A percentile compares a stretch with the other conserved stretches of the same genome.
Conservation (phyloP, 2,329 filamentous ascomycete genomes). For the Penicillium sp. region DNA sequence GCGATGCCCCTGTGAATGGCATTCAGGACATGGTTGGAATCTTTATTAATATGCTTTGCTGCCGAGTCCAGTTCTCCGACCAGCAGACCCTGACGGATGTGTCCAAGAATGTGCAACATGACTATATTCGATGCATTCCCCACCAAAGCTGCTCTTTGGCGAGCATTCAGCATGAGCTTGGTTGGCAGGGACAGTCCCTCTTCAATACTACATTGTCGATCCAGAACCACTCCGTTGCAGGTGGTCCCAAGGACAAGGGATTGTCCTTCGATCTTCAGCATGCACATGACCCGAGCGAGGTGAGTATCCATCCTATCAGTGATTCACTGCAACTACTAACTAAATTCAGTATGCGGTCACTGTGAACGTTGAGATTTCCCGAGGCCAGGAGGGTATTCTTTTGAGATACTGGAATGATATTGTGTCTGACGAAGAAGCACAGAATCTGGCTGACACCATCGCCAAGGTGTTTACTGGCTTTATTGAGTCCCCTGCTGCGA, state of each 20-base stretch:
- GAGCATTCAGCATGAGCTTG: conserved; percentile 46
- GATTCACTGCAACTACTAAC: conserved; percentile 6
- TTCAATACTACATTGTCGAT: conserved; percentile 46
- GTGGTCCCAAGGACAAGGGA: conserved; percentile 22
- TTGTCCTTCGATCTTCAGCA: conserved; percentile 33
- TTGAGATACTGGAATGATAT: conserved; percentile 42
- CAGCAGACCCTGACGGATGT: conserved; percentile 39
- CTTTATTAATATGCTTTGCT: conserved; percentile 57
- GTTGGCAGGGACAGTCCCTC: conserved; percentile 33
- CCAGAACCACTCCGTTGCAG: conserved; percentile 33
- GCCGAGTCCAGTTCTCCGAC: conserved; percentile 42
- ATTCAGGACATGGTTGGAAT: conserved; percentile 49
- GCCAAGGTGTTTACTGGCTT: conserved; percentile 34
- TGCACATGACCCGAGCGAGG: conserved; percentile 40
- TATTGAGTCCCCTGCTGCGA: conserved; percentile 27
- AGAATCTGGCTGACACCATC: conserved; percentile 30
- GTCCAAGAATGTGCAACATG: conserved; percentile 45
- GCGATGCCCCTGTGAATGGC: conserved; percentile 46
- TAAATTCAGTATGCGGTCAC: conserved; percentile 37
- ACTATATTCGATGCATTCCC: conserved; percentile 47
- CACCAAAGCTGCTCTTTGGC: conserved; percentile 53
- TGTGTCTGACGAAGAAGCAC: conserved; percentile 36
- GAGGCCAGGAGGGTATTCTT: conserved; percentile 35
- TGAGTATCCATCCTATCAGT: conserved; percentile 15
- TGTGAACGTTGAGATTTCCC: conserved; percentile 39